These are phyloP conservation scores for Candida wancherniae DNA, from an alignment of 805 yeast species.

Conservation along the genomic window DNA sequence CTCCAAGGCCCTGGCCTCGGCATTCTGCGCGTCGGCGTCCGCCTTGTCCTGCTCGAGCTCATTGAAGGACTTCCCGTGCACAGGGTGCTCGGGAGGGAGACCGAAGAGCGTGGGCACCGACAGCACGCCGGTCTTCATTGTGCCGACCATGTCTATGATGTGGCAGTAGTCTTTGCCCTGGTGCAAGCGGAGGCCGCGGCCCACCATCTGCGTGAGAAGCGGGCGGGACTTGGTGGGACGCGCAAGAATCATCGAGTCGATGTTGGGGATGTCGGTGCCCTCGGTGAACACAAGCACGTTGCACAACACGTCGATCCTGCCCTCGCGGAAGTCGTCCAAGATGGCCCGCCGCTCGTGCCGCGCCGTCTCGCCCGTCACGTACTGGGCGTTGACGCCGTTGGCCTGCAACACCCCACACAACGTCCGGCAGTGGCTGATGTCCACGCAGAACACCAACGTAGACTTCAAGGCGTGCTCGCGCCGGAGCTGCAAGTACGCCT, in stretches of 20 bases:
- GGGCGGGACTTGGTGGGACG: constrained; percentile 78
- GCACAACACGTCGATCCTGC: constrained; percentile 65
- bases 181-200: constrained; percentile 74
- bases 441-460: constrained; percentile 74
- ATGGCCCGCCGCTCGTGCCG: constrained; percentile 46
- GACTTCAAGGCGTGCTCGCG: constrained; percentile 43
- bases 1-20: constrained; percentile 10
- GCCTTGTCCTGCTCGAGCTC: constrained; percentile 12
- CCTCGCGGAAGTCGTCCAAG: constrained; percentile 55
- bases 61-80: constrained; percentile 14
- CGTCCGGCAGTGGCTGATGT: constrained; percentile 58
- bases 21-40: constrained; percentile 8
- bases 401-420: constrained; percentile 49
- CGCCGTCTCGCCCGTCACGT: constrained; percentile 64
- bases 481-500: constrained; percentile 40
- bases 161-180: constrained; percentile 62
- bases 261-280: constrained; percentile 90
- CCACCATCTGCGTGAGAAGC: constrained; percentile 80
- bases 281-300: constrained; percentile 91
- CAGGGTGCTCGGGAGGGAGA: constrained; percentile 25
- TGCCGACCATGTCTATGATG: constrained; percentile 72
- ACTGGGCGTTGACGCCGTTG: constrained; percentile 64
- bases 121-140: constrained; percentile 48
- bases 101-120: constrained; percentile 50
- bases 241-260: constrained; percentile 73